Base-by-base conservation (phyloP, 495 filamentous ascomycete genomes). In the Hyaloscypha hepaticicola region DNA sequence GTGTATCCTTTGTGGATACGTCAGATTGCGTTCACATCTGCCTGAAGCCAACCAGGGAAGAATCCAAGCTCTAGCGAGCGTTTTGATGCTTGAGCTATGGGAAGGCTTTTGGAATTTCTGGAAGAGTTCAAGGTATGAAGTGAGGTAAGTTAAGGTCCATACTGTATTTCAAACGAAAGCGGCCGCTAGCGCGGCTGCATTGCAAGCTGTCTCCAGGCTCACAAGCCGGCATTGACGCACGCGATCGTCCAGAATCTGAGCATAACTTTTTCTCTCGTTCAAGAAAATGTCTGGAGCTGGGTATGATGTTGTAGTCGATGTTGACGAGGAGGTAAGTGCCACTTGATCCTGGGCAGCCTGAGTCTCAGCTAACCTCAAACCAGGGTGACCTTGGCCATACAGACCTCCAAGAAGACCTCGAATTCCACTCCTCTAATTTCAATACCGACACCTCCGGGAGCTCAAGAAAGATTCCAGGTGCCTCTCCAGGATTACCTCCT, bases 371-470 rank as follows among this genome's bases (percentile, higher is more conserved):
- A 77, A 67, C 19, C 50, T 27, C 27, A 24, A 57, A 45, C 48
- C 70, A 98, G 91, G 95, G 95, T 76, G 95, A 99, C 80, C 88
- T 99, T 65, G 95, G 95, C 70, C 92, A 97, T 78, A 98, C 95
- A 34, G 95, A 99, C 77, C 87, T 98, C 14, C 91, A 97, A 82
- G 93, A 96, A 74, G 96, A 98, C 79, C 92, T 98, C 67, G 96
- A 98, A 84, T 99, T 99, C 80, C 95, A 99, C 83, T 87, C 90
- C 70, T 96, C 92, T 50, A 84, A 76, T 73, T 83, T 82, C 76
- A 74, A 71, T 66, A 75, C 77, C 26, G 63, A 89, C 80, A 82
- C 76, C 74, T 74, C 82, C 66, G 79, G 83, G 61, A 83, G 80
- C 69, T 77, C 74, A 56, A 77, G 79, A 70, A 82, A 85, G 64